Evolutionary conservation across 2,329 filamentous ascomycete species (phyloP), one percentile per base, ranked within the genome.

Genomic region (Pseudomassariella vexata): DNA sequence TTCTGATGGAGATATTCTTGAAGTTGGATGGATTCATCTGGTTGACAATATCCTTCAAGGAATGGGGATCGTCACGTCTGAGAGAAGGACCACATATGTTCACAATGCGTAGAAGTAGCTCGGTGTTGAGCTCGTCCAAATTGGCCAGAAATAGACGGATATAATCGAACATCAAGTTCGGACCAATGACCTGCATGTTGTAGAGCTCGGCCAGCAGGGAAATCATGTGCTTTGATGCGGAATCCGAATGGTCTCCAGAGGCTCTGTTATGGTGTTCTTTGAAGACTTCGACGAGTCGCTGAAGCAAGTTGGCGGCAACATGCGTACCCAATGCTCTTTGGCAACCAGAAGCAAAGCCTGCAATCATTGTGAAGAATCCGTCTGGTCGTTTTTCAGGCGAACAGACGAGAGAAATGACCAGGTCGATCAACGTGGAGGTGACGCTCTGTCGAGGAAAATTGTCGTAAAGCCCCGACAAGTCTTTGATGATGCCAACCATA

Each of bases 301-400:
- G 85, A 7, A 95, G 65, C 16, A 95, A 68, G 48, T 94, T 82
- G 1, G 89, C 90, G 4, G 87, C 90, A 58, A 96, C 89, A 48
- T 94, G 90, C 10, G 81, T 82, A 5, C 92, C 92, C 26, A 92
- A 72, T 6, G 92, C 70, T 52, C 86, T 94, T 62, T 95, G 95
- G 1, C 94, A 60, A 0, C 88, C 87, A 5, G 90, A 79, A 21
- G 90, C 78, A 52, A 96, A 96, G 5, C 88, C 90, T 22, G 89
- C 88, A 35, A 88, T 83, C 9, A 96, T 73, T 31, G 95, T 87
- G 34, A 95, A 76, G 46, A 95, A 94, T 0, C 89, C 92, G 46
- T 95, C 90, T 5, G 84, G 79, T 3, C 95, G 66, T 25, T 69
- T 78, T 16, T 88, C 84, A 6, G 80, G 76, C 46, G 94, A 87